A percentile compares a stretch with the other conserved stretches of the same genome.
Evolutionary conservation across 106 monocot species (phyloP).

Genomic region (Acorus gramineus): DNA sequence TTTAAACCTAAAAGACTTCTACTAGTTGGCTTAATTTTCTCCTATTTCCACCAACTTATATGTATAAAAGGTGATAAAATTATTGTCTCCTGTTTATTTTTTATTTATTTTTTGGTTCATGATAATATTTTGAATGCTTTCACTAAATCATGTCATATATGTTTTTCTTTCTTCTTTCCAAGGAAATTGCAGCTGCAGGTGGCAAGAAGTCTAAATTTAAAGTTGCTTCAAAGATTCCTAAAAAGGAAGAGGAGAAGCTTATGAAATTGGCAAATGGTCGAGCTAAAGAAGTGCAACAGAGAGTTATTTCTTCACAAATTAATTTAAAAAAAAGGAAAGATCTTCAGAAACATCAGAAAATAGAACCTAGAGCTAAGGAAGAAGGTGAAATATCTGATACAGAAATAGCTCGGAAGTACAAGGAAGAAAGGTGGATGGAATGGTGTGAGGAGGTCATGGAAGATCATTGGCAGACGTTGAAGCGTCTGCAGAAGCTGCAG

Average conservation of each 20-base stretch:
- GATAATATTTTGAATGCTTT: no score
- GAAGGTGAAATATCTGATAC: constrained; percentile 96
- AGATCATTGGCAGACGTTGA: constrained; percentile 69
- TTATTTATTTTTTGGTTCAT: no score
- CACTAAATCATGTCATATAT: not conserved
- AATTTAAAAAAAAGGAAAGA: constrained; percentile 34
- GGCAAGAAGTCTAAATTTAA: constrained; percentile 64
- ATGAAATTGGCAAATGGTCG: constrained; percentile 25
- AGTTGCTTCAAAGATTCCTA: constrained; percentile 33
- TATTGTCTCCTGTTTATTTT: no score
- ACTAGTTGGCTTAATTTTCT: no score
- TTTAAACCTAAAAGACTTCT: no score
- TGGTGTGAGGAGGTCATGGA: constrained; percentile 97
- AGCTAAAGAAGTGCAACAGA: constrained; percentile 28
- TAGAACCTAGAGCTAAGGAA: constrained; percentile 64
- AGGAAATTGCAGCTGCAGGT: constrained; percentile 79
- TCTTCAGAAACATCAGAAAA: constrained; percentile 29
- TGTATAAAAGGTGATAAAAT: no score
- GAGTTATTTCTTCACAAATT: constrained; percentile 17
- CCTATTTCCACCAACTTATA: no score
- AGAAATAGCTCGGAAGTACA: constrained; percentile 59
- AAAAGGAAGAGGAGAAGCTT: constrained; percentile 30
- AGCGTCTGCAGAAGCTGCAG: constrained; percentile 76
- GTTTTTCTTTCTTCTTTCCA: not conserved
- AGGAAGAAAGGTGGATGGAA: constrained; percentile 98